phyloP scores from a whole-genome alignment of 345 rosid species.

The Erysimum cheiranthoides region DNA sequence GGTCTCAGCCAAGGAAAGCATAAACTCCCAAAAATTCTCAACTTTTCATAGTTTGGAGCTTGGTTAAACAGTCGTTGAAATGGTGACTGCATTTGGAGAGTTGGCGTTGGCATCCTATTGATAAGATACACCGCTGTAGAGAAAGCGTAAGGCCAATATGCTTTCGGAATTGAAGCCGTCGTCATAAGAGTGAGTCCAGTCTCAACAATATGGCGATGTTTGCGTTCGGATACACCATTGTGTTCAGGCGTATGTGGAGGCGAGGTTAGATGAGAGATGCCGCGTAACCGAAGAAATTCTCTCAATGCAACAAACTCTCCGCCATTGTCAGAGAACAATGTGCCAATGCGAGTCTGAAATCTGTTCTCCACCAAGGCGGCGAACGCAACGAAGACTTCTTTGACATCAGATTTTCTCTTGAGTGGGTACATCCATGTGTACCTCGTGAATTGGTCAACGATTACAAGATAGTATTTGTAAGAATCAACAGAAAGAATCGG shows the following conservation, averaged over 20 bases:
- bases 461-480: neutral
- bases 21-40: neutral
- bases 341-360: neutral
- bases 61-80: too few relatives aligned
- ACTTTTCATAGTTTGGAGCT: neutral
- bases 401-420: neutral
- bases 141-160: neutral
- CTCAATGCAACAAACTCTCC: neutral
- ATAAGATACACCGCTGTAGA: neutral
- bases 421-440: neutral
- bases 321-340: neutral
- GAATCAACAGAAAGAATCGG: neutral
- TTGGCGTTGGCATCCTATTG: neutral
- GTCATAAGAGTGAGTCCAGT: neutral
- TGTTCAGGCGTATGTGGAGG: neutral
- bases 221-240: neutral
- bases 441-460: neutral
- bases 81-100: neutral
- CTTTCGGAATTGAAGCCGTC: neutral
- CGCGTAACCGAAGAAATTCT: rapidly evolving
- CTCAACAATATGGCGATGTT: neutral
- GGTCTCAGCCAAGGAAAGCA: too few relatives aligned
- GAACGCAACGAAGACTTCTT: rapidly evolving
- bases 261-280: neutral
- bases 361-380: neutral